A percentile compares a stretch with the other conserved stretches of the same genome.
Evolutionary conservation across 129 eudicot genomes (phyloP).

Genomic region (Helianthus annuus): DNA sequence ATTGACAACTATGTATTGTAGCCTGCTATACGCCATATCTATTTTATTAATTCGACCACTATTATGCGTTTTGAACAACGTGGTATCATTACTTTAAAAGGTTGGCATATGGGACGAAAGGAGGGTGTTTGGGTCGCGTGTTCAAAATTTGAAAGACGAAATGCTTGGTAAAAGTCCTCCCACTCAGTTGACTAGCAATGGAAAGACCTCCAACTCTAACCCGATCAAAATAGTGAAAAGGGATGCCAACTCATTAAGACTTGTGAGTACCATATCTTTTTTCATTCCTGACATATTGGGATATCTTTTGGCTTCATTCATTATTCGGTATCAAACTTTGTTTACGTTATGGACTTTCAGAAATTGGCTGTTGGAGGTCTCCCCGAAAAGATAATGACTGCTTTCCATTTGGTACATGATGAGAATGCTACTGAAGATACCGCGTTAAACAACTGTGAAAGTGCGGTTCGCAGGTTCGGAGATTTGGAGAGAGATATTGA

Average conservation of each 20-base stretch:
- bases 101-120: slow-evolving; percentile 91
- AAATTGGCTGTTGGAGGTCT: slow-evolving; percentile 81
- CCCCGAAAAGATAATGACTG: slow-evolving; percentile 79
- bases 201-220: slow-evolving; percentile 41
- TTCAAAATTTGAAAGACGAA: slow-evolving; percentile 82
- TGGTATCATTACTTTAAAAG: slow-evolving; percentile 39
- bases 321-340: slow-evolving; percentile 20
- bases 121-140: slow-evolving; percentile 93
- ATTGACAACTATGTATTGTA: neutral
- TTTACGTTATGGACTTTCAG: slow-evolving; percentile 42
- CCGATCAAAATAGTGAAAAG: slow-evolving; percentile 85
- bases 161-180: slow-evolving; percentile 59
- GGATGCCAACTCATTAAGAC: slow-evolving; percentile 74
- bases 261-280: slow-evolving; percentile 52
- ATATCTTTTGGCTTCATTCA: slow-evolving; percentile 21
- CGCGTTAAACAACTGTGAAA: slow-evolving; percentile 57
- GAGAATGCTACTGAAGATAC: slow-evolving; percentile 61
- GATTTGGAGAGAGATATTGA: slow-evolving; percentile 67
- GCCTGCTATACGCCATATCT: slow-evolving; percentile 7
- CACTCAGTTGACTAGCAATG: slow-evolving; percentile 50
- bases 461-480: slow-evolving; percentile 47
- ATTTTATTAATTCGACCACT: neutral
- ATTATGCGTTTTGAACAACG: slow-evolving; percentile 5
- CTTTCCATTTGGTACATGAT: slow-evolving; percentile 72
- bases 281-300: slow-evolving; percentile 1